phyloP scores from a whole-genome alignment of 768 basidiomycete genomes.

The Naganishia randhawae region DNA sequence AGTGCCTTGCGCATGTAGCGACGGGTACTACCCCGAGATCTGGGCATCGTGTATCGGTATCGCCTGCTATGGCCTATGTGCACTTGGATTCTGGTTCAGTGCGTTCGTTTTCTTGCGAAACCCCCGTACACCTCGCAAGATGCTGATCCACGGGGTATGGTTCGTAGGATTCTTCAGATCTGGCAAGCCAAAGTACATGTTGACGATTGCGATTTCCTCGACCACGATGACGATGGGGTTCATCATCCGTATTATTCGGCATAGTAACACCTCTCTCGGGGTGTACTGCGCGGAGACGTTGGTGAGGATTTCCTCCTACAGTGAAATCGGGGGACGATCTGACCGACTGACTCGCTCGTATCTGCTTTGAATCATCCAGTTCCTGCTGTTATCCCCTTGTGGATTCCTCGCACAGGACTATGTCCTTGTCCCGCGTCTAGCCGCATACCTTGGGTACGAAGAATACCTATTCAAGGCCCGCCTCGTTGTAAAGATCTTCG shows the following conservation, averaged over 20 bases:
- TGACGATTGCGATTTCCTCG: slow-evolving; percentile 8
- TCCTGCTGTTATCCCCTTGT: slow-evolving; percentile 47
- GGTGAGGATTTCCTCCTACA: background rate
- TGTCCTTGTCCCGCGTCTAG: slow-evolving; percentile 47
- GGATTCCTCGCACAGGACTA: slow-evolving; percentile 49
- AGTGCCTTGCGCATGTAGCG: background rate
- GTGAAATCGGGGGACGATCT: too few species aligned
- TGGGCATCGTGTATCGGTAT: slow-evolving; percentile 21
- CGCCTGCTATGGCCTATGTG: slow-evolving; percentile 7
- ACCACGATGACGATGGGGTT: slow-evolving; percentile 42
- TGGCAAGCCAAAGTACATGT: slow-evolving; percentile 21
- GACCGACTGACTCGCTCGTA: too few species aligned
- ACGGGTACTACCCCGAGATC: slow-evolving; percentile 19
- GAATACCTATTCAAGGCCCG: slow-evolving; percentile 40
- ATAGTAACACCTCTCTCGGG: slow-evolving; percentile 38
- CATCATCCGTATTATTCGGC: slow-evolving; percentile 38
- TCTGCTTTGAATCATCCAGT: slow-evolving; percentile 12
- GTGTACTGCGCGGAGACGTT: slow-evolving; percentile 46
- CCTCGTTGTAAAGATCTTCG: slow-evolving; percentile 43
- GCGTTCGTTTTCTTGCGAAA: background rate
- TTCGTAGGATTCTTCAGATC: background rate
- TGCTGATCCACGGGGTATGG: background rate
- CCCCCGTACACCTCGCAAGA: too few species aligned
- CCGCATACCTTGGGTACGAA: slow-evolving; percentile 37
- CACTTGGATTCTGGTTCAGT: slow-evolving; percentile 5